phyloP scores from a whole-genome alignment of 129 eudicot species.

The Calendula officinalis region DNA sequence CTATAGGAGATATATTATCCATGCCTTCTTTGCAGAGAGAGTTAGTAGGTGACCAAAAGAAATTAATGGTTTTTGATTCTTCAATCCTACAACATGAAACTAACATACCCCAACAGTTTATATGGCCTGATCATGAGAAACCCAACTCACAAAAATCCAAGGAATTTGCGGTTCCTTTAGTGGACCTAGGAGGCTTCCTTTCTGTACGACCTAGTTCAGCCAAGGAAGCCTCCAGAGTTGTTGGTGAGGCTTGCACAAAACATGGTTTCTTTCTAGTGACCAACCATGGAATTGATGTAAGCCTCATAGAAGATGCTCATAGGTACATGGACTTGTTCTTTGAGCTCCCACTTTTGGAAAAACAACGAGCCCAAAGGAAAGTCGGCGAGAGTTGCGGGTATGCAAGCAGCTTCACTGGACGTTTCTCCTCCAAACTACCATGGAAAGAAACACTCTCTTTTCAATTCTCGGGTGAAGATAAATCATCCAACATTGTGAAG shows the following conservation, averaged over 20 bases:
- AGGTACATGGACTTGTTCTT: conserved; percentile 48
- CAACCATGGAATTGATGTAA: conserved; percentile 53
- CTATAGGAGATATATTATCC: conserved; percentile 10
- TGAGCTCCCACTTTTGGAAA: conserved; percentile 42
- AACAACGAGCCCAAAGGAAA: conserved; percentile 58
- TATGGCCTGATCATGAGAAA: conserved; percentile 59
- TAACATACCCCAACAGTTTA: conserved; percentile 51
- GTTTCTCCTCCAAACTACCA: conserved; percentile 61
- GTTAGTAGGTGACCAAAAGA: conserved; percentile 12
- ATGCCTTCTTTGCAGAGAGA: conserved; percentile 25
- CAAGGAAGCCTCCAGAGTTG: conserved; percentile 30
- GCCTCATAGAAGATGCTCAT: conserved; percentile 48
- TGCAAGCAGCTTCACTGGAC: conserved; percentile 73
- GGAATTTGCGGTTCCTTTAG: conserved; percentile 42
- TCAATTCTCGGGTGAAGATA: conserved; percentile 38
- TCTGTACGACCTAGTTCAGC: conserved; percentile 34
- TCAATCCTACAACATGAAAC: conserved; percentile 34
- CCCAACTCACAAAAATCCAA: conserved; percentile 32
- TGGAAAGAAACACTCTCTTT: conserved; percentile 79
- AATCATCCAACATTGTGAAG: conserved; percentile 42
- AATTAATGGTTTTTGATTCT: conserved; percentile 45
- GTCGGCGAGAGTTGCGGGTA: conserved; percentile 62
- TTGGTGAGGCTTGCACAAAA: conserved; percentile 48
- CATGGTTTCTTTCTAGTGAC: conserved; percentile 57
- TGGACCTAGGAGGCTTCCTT: conserved; percentile 48